Evolutionary conservation across 345 rosid species (phyloP), one percentile per base, ranked within the genome.

Genomic region (Leavenworthia alabamica): DNA sequence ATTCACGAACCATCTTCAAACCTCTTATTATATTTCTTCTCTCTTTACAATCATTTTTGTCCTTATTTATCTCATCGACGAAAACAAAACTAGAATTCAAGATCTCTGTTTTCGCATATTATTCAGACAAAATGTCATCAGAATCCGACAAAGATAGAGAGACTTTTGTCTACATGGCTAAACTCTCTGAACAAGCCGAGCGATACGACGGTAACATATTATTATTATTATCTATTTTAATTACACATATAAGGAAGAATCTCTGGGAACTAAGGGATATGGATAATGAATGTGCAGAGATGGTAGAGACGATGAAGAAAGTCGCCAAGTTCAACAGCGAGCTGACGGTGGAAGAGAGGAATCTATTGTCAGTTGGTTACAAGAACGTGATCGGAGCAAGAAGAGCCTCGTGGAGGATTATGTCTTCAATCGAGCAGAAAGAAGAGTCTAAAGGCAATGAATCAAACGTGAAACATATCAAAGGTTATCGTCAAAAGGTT

Each of bases 371-470:
- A 0, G 97, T 93, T 16, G 99, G 97, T 8, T 93, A 93, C 82
- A 93, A 89, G 58, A 71, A 71, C 35, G 99, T 93, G 43, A 92
- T 92, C 9, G 96, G 96, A 5, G 96, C 96, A 6, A 72, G 98
- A 63, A 62, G 98, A 41, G 98, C 98, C 36, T 91, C 98, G 0
- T 91, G 98, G 98, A 80, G 98, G 40, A 92, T 92, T 35, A 89
- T 92, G 98, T 88, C 98, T 37, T 92, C 98, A 0, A 92, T 92
- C 20, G 97, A 86, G 75, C 98, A 92, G 77, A 92, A 86, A 77
- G 98, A 91, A 69, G 98, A 91, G 75, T 80, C 92, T 0, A 89
- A 89, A 68, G 96, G 97, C 46, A 89, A 86, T 40, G 96, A 93
- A 24, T 73, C 86, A 44, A 85, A 93, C 41, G 99, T 87, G 47